These are phyloP conservation scores for Xylaria telfairii DNA, from an alignment of 495 filamentous ascomycete genomes.

Conservation along the genomic window DNA sequence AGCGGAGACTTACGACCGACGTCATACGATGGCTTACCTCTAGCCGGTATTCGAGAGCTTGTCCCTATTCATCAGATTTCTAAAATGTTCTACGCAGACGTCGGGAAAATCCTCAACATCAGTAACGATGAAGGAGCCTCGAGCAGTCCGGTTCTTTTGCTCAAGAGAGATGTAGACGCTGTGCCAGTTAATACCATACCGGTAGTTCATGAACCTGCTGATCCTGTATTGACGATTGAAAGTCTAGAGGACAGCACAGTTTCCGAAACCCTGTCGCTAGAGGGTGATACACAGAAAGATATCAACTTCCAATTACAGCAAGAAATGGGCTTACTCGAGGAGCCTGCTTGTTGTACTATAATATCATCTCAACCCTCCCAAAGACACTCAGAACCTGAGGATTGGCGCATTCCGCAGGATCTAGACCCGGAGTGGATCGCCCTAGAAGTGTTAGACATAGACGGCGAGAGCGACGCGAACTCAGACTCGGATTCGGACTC, in stretches of 20 bases:
- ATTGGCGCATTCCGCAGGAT: conserved; percentile 75
- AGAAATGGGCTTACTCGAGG: conserved; percentile 40
- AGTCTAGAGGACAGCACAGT: conserved; percentile 22
- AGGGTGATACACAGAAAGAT: conserved; percentile 59
- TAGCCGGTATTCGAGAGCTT: conserved; percentile 81
- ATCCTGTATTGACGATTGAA: conserved; percentile 24
- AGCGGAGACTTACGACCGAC: conserved; percentile 64
- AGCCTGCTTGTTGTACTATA: not conserved
- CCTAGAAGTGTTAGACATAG: conserved; percentile 81
- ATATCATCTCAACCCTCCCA: conserved; percentile 3
- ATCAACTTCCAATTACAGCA: conserved; percentile 71
- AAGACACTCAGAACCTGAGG: conserved; percentile 11
- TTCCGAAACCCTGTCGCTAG: conserved; percentile 23
- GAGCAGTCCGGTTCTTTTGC: conserved; percentile 83
- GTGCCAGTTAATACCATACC: conserved; percentile 62
- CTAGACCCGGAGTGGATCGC: conserved; percentile 96
- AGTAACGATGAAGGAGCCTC: conserved; percentile 73
- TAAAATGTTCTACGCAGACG: conserved; percentile 98
- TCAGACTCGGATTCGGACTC: conserved; percentile 24
- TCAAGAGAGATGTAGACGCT: conserved; percentile 85
- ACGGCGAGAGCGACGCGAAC: conserved; percentile 54
- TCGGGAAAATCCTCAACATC: conserved; percentile 92
- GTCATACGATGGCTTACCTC: conserved; percentile 69
- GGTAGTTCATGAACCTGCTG: not conserved
- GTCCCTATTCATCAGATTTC: conserved; percentile 90